These are phyloP conservation scores for Cruciata laevipes DNA, from an alignment of 257 asterid species.

Conservation along the genomic window DNA sequence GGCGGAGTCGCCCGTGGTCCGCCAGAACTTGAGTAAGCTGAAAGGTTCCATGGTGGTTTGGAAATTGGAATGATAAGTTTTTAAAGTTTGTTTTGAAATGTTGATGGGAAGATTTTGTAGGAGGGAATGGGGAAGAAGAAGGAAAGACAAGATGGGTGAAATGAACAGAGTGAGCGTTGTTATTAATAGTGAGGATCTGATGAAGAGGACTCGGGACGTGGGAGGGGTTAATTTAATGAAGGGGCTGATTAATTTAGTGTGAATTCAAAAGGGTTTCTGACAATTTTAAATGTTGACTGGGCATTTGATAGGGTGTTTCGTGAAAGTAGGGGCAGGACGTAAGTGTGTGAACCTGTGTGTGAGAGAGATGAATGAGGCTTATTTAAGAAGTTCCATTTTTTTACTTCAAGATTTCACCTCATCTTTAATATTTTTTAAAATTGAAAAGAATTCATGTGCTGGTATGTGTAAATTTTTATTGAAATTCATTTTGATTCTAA, in stretches of 20 bases:
- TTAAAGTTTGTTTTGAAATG: background rate
- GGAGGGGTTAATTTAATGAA: background rate
- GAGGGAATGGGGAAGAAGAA: background rate
- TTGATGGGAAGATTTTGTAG: background rate
- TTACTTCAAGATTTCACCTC: no score
- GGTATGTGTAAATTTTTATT: no score
- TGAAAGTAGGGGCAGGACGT: slow-evolving; percentile 16
- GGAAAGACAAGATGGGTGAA: slow-evolving; percentile 2
- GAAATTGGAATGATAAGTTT: background rate
- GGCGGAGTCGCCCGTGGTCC: slow-evolving; percentile 26
- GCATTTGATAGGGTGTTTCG: slow-evolving; percentile 17
- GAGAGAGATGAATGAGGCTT: background rate
- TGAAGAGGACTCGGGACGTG: background rate
- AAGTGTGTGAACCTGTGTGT: background rate
- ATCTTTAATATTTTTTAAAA: no score
- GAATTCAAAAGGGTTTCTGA: background rate
- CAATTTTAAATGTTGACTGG: slow-evolving; percentile 1
- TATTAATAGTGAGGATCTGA: background rate
- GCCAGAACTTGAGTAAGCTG: slow-evolving; percentile 55
- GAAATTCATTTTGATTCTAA: no score
- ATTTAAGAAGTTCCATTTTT: no score
- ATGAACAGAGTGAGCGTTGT: slow-evolving; percentile 2
- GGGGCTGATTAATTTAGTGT: background rate
- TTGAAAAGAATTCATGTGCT: no score
- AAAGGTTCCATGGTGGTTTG: slow-evolving; percentile 48